Base-by-base conservation (phyloP, 2,329 filamentous ascomycete species). In the Pseudogymnoascus sp. region DNA sequence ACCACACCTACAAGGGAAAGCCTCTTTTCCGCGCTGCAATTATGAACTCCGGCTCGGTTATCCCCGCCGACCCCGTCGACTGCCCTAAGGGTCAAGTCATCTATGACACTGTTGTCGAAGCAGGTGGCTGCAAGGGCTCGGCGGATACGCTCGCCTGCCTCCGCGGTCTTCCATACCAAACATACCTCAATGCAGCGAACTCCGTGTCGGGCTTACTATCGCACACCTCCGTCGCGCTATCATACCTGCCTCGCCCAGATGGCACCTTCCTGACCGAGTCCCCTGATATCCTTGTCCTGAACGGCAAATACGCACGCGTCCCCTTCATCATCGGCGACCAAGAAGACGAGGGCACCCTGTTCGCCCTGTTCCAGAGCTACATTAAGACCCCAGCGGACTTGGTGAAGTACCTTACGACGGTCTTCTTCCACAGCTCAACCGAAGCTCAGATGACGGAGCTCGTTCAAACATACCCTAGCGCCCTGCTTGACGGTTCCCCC, bases 301-400 rank as follows among this genome's bases (percentile, higher is more conserved):
- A 72, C 0, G 84, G 86, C 12, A 79, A 79, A 65, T 87, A 84
- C 66, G 80, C 84, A 6, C 78, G 79, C 11, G 81, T 88, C 0
- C 85, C 85, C 2, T 81, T 87, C 71, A 87, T 88, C 63, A 82
- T 89, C 40, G 89, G 90, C 43, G 83, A 91, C 70, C 88, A 91
- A 73, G 89, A 93, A 77, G 90, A 93, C 70, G 89, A 93, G 74
- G 89, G 89, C 16, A 91, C 89, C 0, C 74, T 93, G 1, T 91
- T 93, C 71, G 79, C 86, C 4, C 78, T 93, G 35, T 87, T 88
- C 72, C 88, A 90, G 67, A 71, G 75, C 33, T 40, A 26, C 19
- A 76, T 93, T 60, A 89, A 84, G 8, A 88, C 81, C 1, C 84
- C 80, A 0, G 75, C 75, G 1, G 75, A 84, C 5, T 68, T 93